Evolutionary conservation across 2,329 filamentous ascomycete genomes (phyloP), one percentile per base, ranked within the genome.

Genomic region (Dryadomyces sulphureus): DNA sequence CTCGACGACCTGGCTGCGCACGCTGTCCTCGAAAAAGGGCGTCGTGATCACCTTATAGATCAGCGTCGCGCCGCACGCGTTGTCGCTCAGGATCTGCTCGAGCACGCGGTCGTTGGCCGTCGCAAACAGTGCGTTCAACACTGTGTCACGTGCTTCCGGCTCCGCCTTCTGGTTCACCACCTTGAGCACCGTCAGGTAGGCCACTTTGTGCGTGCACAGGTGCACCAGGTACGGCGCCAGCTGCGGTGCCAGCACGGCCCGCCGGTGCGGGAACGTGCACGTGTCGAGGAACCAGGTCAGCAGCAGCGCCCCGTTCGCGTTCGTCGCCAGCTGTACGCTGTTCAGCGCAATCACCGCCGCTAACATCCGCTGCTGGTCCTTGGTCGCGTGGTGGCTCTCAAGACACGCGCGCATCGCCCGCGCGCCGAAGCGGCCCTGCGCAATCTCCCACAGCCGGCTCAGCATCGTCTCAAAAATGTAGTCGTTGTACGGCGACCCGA

Each of bases 381-480:
- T 94, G 47, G 84, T 92, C 16, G 90, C 77, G 60, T 94, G 87
- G 61, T 96, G 92, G 59, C 89, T 95, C 63, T 98, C 92, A 47
- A 98, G 70, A 59, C 92, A 98, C 49, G 92, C 92, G 52, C 92
- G 79, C 89, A 96, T 95, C 32, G 92, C 92, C 54, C 92, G 79
- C 52, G 92, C 88, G 56, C 92, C 92, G 55, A 94, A 98, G 50
- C 92, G 79, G 45, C 90, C 92, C 62, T 96, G 90, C 1, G 86
- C 73, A 57, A 95, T 74, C 56, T 95, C 86, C 89, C 89, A 95
- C 69, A 96, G 85, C 54, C 81, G 80, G 64, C 81, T 85, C 46
- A 96, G 73, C 90, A 96, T 96, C 2, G 85, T 86, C 66, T 96
- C 92, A 56, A 98, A 98, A 59, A 98, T 94, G 66, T 94, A 96